Percentiles rank a stretch among this genome's conserved stretches.
Conservation (phyloP, 495 filamentous ascomycete genomes). For the Endocarpon pusillum region DNA sequence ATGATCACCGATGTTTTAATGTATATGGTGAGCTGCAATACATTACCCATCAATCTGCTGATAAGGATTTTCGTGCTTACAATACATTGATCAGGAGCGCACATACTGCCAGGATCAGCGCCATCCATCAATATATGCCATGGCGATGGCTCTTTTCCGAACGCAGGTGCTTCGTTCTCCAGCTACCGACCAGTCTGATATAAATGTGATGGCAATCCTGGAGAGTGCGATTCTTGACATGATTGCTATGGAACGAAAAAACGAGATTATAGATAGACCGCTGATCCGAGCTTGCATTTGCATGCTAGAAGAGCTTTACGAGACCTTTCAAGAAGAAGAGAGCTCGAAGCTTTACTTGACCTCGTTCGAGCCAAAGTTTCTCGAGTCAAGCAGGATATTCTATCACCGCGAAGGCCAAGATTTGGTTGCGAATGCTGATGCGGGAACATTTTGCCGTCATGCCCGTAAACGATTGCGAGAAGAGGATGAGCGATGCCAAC, state of each 20-base stretch:
- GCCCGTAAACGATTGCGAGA: slow-evolving; percentile 56
- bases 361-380: slow-evolving; percentile 64
- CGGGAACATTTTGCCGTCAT: slow-evolving; percentile 68
- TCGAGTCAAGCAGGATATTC: slow-evolving; percentile 51
- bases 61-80: slow-evolving; percentile 2
- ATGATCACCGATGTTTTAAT: slow-evolving; percentile 97
- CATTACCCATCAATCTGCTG: neutral
- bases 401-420: slow-evolving; percentile 58
- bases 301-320: slow-evolving; percentile 85
- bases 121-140: slow-evolving; percentile 62
- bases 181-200: slow-evolving; percentile 24
- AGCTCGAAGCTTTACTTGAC: slow-evolving; percentile 64
- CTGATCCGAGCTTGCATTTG: slow-evolving; percentile 68
- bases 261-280: slow-evolving; percentile 72
- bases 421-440: slow-evolving; percentile 61
- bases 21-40: slow-evolving; percentile 58
- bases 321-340: slow-evolving; percentile 54
- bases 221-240: slow-evolving; percentile 75
- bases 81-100: slow-evolving; percentile 42
- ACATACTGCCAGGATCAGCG: slow-evolving; percentile 53
- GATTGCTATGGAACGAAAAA: slow-evolving; percentile 79
- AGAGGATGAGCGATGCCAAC: slow-evolving; percentile 64
- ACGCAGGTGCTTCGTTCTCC: slow-evolving; percentile 55
- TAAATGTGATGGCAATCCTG: slow-evolving; percentile 47
- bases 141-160: slow-evolving; percentile 73